Conservation (phyloP, 2,329 filamentous ascomycete species). For the Cordyceps fumosorosea region DNA sequence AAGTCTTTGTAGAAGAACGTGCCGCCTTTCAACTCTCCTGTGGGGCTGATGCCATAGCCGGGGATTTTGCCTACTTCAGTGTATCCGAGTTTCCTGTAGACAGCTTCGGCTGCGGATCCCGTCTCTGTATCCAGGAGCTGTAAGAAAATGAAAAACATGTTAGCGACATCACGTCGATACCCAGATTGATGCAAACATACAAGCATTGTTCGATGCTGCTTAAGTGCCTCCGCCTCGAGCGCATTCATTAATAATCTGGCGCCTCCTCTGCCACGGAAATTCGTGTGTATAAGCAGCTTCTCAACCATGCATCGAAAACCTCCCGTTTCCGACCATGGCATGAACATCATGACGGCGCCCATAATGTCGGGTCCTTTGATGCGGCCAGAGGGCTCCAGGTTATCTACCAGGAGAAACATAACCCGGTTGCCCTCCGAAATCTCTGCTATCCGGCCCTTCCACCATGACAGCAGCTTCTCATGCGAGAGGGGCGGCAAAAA, state of each 20-base stretch:
- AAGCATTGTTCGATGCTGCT: conserved; percentile 43
- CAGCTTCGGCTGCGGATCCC: conserved; percentile 43
- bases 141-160: background rate
- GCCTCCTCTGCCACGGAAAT: conserved; percentile 43
- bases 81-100: conserved; percentile 53
- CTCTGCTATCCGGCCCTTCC: conserved; percentile 47
- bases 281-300: conserved; percentile 50
- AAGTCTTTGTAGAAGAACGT: conserved; percentile 56
- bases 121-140: conserved; percentile 48
- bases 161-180: background rate
- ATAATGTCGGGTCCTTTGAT: conserved; percentile 41
- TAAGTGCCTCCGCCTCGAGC: conserved; percentile 48
- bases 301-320: conserved; percentile 49
- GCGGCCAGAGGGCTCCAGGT: conserved; percentile 25
- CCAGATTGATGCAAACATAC: conserved; percentile 30
- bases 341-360: conserved; percentile 49
- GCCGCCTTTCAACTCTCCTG: conserved; percentile 42
- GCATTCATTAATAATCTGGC: conserved; percentile 44
- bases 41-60: conserved; percentile 43
- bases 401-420: conserved; percentile 47
- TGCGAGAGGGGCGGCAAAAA: conserved; percentile 55
- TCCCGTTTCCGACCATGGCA: conserved; percentile 48
- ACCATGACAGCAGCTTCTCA: conserved; percentile 50
- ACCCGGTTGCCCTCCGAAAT: conserved; percentile 37
- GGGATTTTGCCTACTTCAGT: conserved; percentile 48